These are phyloP conservation scores for Cornus suecica DNA, from an alignment of 148 eudicot species.

Conservation along the genomic window DNA sequence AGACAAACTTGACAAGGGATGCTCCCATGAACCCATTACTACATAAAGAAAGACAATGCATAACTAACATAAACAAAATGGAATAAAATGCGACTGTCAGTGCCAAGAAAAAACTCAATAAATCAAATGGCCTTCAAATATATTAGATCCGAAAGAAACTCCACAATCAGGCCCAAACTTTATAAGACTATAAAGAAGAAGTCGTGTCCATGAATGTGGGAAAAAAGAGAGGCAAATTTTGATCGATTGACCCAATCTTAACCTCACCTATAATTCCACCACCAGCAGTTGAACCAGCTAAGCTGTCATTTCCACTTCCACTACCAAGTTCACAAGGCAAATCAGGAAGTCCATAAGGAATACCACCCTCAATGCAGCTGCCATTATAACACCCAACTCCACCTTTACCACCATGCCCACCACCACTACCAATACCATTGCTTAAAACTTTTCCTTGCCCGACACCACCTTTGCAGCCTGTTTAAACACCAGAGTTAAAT, in stretches of 20 bases:
- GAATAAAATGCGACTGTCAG: neutral
- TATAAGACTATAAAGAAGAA: neutral
- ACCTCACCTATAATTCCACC: constrained; percentile 86
- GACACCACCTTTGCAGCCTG: constrained; percentile 88
- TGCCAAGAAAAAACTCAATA: neutral
- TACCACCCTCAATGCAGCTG: constrained; percentile 71
- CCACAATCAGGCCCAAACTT: neutral
- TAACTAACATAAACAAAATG: neutral
- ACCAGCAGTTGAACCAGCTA: constrained; percentile 62
- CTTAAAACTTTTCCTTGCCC: constrained; percentile 60
- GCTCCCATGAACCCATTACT: constrained; percentile 90
- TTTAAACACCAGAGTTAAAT: constrained; percentile 6
- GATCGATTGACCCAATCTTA: neutral
- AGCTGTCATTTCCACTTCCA: constrained; percentile 89
- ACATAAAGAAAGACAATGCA: constrained; percentile 8
- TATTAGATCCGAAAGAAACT: neutral
- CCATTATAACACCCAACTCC: constrained; percentile 69
- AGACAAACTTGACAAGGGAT: constrained; percentile 69
- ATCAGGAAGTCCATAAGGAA: constrained; percentile 63
- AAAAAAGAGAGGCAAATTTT: neutral
- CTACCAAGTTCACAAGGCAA: constrained; percentile 98
- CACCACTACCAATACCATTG: constrained; percentile 85
- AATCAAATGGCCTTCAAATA: neutral
- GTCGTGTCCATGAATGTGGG: neutral
- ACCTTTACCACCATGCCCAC: constrained; percentile 96